Base-by-base conservation (phyloP, 345 rosid genomes). In the Microthlaspi erraticum region DNA sequence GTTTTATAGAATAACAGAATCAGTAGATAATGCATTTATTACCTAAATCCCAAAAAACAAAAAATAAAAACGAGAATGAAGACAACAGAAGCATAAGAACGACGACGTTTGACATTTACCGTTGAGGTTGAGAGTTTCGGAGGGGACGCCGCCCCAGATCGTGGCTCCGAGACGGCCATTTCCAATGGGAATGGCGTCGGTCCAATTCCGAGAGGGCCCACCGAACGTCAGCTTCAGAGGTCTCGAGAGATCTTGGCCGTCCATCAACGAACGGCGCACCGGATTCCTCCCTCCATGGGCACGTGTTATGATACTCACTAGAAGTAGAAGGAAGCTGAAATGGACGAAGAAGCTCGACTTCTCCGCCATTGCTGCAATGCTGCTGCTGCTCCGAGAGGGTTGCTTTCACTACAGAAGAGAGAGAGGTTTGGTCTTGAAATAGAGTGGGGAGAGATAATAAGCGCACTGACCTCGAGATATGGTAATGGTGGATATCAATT, bases 101-200 rank as follows among this genome's bases (percentile, higher is more conserved):
- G 71, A 17, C 65, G 53, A 0, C 74, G 70, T 61, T 52, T 50
- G 0, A 41, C 5, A 13, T 12, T 38, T 83, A 93, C 97, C 96
- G 8, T 91, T 88, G 78, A 93, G 85, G 76, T 88, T 91, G 52
- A 93, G 74, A 70, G 78, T 81, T 58, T 91, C 96, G 6, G 90
- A 74, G 3, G 86, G 70, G 72, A 85, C 87, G 6, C 95, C 95
- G 39, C 96, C 99, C 96, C 93, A 89, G 38, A 94, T 77, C 89
- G 89, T 91, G 32, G 97, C 99, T 34, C 96, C 99, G 11, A 94
- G 75, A 9, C 97, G 90, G 20, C 97, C 97, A 83, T 94, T 94
- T 0, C 95, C 95, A 29, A 91, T 80, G 7, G 97, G 97, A 72
- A 86, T 80, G 14, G 97, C 86, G 62, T 94, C 97, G 5, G 96